Evolutionary conservation across 2,329 filamentous ascomycete genomes (phyloP).

Genomic region (Cordyceps farinosa): DNA sequence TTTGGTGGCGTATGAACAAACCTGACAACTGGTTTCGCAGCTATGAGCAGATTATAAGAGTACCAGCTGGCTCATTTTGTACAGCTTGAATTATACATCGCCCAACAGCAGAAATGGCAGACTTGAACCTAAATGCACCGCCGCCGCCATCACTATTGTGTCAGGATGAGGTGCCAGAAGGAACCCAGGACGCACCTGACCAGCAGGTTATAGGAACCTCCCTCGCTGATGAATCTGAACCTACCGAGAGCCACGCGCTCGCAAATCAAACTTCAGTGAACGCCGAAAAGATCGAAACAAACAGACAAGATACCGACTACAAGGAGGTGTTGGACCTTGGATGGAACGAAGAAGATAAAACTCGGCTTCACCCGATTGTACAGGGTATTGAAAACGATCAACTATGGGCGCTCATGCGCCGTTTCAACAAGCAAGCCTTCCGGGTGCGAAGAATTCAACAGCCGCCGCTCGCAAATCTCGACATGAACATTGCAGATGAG

Average conservation of each 20-base stretch:
- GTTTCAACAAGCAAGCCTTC: conserved; percentile 70
- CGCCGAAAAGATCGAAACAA: conserved; percentile 29
- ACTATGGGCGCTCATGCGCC: conserved; percentile 65
- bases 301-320: conserved; percentile 36
- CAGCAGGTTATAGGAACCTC: not conserved
- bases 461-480: conserved; percentile 59
- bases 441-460: conserved; percentile 62
- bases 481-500: conserved; percentile 74
- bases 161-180: not conserved
- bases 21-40: too few relatives aligned
- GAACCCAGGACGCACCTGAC: not conserved
- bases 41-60: too few relatives aligned
- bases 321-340: conserved; percentile 62
- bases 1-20: too few relatives aligned
- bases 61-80: too few relatives aligned
- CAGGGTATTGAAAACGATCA: conserved; percentile 69
- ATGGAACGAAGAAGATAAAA: conserved; percentile 58
- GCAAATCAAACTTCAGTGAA: conserved; percentile 25
- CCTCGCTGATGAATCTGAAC: conserved; percentile 15
- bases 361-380: conserved; percentile 57
- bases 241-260: conserved; percentile 36
- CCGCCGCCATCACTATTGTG: not conserved
- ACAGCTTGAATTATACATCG: too few relatives aligned
- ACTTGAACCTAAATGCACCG: too few relatives aligned
- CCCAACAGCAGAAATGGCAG: too few relatives aligned